Percentiles rank a stretch among this genome's conserved stretches.
These are phyloP conservation scores for Globisporangium canariense DNA, from an alignment of 352 stramenopile species.

Conservation along the genomic window DNA sequence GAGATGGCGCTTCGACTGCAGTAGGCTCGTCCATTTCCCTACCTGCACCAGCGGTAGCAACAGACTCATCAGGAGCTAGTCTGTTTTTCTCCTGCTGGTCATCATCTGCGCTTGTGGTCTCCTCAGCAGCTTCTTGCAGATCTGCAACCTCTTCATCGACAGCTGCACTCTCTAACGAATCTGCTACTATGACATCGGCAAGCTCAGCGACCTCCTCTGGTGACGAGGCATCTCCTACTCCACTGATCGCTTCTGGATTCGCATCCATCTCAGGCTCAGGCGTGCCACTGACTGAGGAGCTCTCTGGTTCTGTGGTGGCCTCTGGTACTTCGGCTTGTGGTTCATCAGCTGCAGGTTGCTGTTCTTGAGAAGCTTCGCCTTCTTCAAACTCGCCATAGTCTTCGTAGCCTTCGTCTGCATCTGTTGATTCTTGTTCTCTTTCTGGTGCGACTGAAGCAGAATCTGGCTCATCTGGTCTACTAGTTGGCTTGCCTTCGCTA, in stretches of 20 bases:
- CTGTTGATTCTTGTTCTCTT: neutral
- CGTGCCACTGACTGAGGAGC: neutral
- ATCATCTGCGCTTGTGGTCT: neutral
- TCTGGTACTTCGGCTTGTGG: neutral
- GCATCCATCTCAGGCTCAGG: neutral
- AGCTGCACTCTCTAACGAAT: neutral
- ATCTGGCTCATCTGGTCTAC: neutral
- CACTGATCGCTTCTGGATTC: neutral
- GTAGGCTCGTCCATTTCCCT: neutral
- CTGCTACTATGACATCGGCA: neutral
- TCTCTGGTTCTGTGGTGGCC: neutral
- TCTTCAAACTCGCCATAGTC: slow-evolving; percentile 6
- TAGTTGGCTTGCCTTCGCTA: neutral
- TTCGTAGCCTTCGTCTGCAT: neutral
- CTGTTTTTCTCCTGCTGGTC: neutral
- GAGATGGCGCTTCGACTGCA: neutral
- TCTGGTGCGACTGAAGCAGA: neutral
- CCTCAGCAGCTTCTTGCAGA: neutral
- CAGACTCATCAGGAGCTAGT: neutral
- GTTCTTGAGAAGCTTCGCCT: neutral
- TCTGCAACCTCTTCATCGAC: neutral
- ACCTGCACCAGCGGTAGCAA: neutral
- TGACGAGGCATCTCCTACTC: neutral
- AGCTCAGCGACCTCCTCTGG: neutral
- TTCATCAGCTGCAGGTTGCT: neutral